Evolutionary conservation across 345 rosid species (phyloP).

Genomic region (Aurinia saxatilis): DNA sequence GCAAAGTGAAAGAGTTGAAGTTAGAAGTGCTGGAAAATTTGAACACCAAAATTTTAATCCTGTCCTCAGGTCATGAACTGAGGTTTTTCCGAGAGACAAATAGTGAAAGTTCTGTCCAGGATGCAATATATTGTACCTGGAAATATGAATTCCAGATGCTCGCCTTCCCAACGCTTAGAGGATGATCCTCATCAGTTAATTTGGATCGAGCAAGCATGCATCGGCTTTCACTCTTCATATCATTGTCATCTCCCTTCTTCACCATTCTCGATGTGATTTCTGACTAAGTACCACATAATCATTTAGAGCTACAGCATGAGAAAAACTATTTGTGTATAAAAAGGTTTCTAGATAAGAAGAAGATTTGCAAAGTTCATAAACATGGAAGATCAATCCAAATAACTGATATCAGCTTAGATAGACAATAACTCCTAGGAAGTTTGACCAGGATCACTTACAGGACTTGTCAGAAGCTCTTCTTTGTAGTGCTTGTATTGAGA

Average conservation of each 20-base stretch:
- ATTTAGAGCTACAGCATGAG: slow-evolving; percentile 56
- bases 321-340: too few species aligned
- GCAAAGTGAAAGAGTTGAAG: slow-evolving; percentile 30
- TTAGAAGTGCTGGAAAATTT: background rate
- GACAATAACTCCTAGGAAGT: background rate
- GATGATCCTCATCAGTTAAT: slow-evolving; percentile 87
- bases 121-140: slow-evolving; percentile 50
- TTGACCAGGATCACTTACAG: slow-evolving; percentile 48
- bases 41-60: background rate
- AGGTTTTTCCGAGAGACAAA: background rate
- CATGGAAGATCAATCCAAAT: background rate
- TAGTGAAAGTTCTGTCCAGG: background rate
- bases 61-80: background rate
- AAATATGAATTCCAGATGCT: slow-evolving; percentile 95
- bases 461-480: slow-evolving; percentile 84
- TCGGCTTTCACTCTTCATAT: slow-evolving; percentile 44
- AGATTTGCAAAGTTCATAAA: background rate
- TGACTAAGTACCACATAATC: slow-evolving; percentile 86
- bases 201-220: slow-evolving; percentile 73
- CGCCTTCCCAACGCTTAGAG: slow-evolving; percentile 80
- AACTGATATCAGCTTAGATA: background rate
- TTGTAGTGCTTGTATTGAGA: slow-evolving; percentile 83
- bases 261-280: slow-evolving; percentile 91
- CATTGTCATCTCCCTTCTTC: slow-evolving; percentile 39
- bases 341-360: background rate